These are phyloP conservation scores for Rhizopogon roseolus DNA, from an alignment of 768 basidiomycete genomes.

Conservation along the genomic window DNA sequence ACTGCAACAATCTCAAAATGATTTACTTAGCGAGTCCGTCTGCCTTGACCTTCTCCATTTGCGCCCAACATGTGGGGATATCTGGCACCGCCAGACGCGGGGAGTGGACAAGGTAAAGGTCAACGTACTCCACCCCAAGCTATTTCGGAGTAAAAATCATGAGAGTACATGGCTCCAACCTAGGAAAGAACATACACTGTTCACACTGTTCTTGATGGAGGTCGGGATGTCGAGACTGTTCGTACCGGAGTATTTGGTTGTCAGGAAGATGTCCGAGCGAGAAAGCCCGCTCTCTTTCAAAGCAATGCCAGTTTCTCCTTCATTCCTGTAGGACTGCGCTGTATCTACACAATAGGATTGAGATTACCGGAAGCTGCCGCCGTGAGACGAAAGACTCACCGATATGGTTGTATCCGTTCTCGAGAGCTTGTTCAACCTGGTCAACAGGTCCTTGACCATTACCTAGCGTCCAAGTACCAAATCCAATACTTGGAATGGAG, in stretches of 20 bases:
- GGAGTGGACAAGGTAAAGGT: no score
- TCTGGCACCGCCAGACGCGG: no score
- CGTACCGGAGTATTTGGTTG: no score
- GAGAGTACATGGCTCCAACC: no score
- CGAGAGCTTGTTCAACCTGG: conserved; percentile 58
- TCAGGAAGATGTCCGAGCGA: no score
- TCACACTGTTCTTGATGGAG: no score
- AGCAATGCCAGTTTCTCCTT: conserved; percentile 35
- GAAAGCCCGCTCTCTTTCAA: no score
- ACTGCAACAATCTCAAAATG: no score
- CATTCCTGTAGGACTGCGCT: conserved; percentile 54
- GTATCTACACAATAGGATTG: conserved; percentile 35
- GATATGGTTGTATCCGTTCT: conserved; percentile 55
- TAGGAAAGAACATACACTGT: no score
- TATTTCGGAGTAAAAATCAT: no score
- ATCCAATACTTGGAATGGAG: conserved; percentile 44
- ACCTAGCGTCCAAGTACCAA: conserved; percentile 61
- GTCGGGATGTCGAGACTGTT: no score
- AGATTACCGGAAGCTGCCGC: background rate
- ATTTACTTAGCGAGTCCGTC: background rate
- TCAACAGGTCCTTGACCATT: conserved; percentile 45
- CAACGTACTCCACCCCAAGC: no score
- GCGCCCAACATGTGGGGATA: background rate
- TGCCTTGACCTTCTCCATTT: conserved; percentile 9
- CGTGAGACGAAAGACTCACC: conserved; percentile 30